Conservation (phyloP, 306 rosid genomes). For the Parietaria judaica region DNA sequence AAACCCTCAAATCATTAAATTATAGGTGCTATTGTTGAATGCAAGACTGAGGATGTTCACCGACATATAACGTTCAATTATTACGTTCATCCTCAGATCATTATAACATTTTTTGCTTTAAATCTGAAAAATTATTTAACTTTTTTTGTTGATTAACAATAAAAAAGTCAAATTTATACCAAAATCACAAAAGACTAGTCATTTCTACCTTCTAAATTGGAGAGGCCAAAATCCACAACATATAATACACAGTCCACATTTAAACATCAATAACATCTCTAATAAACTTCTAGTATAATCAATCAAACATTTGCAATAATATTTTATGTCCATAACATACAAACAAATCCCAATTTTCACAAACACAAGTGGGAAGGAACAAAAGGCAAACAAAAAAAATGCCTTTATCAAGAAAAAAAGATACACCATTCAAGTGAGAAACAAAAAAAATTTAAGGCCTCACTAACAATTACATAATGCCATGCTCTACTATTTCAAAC, state of each 20-base stretch:
- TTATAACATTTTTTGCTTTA: no score
- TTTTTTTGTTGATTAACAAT: no score
- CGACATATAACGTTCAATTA: no score
- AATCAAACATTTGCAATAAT: constrained; percentile 12
- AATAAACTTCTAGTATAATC: not conserved
- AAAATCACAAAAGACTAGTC: no score
- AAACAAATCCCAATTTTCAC: not conserved
- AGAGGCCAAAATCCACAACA: no score
- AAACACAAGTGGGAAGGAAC: not conserved
- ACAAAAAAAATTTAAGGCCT: constrained; percentile 20
- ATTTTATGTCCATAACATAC: not conserved
- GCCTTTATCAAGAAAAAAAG: constrained; percentile 19
- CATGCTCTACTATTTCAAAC: constrained; percentile 29
- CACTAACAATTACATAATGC: constrained; percentile 21
- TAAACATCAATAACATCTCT: no score
- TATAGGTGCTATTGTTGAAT: not conserved
- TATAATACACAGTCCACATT: no score
- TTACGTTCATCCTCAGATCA: no score
- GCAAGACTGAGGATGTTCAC: not conserved
- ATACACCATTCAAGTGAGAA: not conserved
- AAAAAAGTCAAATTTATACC: no score
- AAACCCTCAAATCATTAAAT: not conserved
- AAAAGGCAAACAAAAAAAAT: constrained; percentile 37
- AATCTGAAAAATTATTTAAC: no score
- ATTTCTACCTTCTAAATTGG: no score